Conservation (phyloP, 75 land plant species). For the Cupressus sempervirens region DNA sequence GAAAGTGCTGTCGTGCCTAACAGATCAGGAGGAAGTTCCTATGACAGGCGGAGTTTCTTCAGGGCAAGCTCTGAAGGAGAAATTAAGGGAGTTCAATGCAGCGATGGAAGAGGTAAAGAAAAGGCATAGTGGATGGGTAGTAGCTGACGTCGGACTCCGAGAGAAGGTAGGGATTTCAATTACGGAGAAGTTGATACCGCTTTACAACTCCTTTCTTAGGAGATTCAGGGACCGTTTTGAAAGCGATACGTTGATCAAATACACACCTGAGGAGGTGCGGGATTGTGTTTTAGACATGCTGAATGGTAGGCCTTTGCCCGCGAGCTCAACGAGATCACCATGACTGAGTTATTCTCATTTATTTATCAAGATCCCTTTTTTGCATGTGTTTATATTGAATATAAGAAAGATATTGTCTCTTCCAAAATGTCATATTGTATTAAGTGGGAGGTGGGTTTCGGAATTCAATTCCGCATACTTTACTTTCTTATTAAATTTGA, state of each 20-base stretch:
- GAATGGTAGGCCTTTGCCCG: slow-evolving; percentile 35
- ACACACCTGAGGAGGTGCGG: slow-evolving; percentile 22
- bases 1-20: slow-evolving; percentile 44
- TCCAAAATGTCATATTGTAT: no score
- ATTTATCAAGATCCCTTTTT: slow-evolving; percentile 23
- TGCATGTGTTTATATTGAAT: no score
- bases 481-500: no score
- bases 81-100: slow-evolving; percentile 68
- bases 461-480: no score
- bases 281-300: slow-evolving; percentile 47
- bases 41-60: slow-evolving; percentile 60
- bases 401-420: no score
- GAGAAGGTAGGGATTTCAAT: slow-evolving; percentile 32
- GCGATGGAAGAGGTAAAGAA: slow-evolving; percentile 65
- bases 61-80: slow-evolving; percentile 64
- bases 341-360: slow-evolving; percentile 14
- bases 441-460: no score
- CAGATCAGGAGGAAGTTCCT: slow-evolving; percentile 68
- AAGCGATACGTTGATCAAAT: slow-evolving; percentile 68
- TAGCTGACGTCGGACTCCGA: slow-evolving; percentile 34
- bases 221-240: slow-evolving; percentile 4
- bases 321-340: no score
- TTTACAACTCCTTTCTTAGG: slow-evolving; percentile 31
- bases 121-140: slow-evolving; percentile 38
- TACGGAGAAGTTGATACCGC: slow-evolving; percentile 24